Evolutionary conservation across 1,139 yeast genomes (phyloP).

Genomic region (Pichia sp.): DNA sequence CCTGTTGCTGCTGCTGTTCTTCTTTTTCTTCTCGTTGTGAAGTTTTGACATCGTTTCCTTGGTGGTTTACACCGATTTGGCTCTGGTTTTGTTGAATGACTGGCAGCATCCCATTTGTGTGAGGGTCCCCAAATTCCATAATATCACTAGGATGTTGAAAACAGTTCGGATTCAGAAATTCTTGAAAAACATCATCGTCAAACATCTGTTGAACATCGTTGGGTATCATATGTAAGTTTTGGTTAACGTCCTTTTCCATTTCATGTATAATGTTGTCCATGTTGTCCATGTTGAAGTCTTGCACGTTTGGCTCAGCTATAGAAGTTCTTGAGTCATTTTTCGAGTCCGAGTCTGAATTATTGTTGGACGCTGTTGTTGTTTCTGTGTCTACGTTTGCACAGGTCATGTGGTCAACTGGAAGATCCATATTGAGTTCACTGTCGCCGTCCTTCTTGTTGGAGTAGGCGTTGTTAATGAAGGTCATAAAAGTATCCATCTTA

Average conservation of each 20-base stretch:
- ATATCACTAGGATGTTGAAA: constrained; percentile 25
- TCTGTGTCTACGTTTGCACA: not conserved
- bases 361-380: not conserved
- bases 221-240: too few species aligned
- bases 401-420: not conserved
- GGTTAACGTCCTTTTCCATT: too few species aligned
- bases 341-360: not conserved
- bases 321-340: not conserved
- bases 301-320: too few species aligned
- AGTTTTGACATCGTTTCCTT: not conserved
- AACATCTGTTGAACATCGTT: constrained; percentile 2
- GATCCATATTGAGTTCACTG: not conserved
- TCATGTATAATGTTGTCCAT: too few species aligned
- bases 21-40: not conserved
- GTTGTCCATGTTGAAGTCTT: too few species aligned
- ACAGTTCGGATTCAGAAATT: constrained; percentile 13
- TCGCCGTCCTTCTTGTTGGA: not conserved
- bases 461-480: constrained; percentile 7
- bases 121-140: constrained; percentile 41
- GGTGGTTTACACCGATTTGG: not conserved
- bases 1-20: not conserved
- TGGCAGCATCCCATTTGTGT: constrained; percentile 49
- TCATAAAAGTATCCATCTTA: constrained; percentile 12
- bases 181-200: constrained; percentile 17
- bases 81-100: not conserved